phyloP scores from a whole-genome alignment of 257 asterid species.

The Solanum corneliomulleri region DNA sequence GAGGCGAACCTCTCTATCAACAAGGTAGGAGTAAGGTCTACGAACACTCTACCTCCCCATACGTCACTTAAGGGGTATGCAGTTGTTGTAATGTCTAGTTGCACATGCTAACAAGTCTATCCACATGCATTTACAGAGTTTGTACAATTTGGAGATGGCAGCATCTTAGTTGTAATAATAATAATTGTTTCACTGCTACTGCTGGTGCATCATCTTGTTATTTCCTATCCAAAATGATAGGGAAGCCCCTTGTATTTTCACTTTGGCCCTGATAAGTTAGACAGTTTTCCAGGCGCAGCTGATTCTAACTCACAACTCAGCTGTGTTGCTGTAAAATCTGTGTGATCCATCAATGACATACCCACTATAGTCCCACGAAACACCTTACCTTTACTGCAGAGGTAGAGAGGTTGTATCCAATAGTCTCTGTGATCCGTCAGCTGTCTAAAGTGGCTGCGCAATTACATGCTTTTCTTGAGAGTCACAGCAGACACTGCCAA shows the following conservation, averaged over 20 bases:
- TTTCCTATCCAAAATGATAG: not conserved
- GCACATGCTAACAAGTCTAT: not conserved
- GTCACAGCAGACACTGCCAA: constrained; percentile 93
- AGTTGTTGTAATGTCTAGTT: not conserved
- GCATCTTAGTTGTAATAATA: not conserved
- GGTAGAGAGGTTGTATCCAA: not conserved
- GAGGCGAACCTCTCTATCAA: not conserved
- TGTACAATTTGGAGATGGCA: not conserved
- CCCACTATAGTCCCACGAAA: not conserved
- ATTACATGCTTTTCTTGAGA: constrained; percentile 88
- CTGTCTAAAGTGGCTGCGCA: constrained; percentile 67
- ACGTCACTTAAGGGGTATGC: not conserved
- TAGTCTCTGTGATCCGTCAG: constrained; percentile 15
- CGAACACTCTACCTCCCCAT: not conserved
- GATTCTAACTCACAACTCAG: not conserved
- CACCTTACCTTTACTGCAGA: not conserved
- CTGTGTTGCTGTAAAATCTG: not conserved
- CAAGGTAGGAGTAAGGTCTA: not conserved
- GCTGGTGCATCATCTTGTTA: not conserved
- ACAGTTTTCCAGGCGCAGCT: not conserved
- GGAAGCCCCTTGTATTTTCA: not conserved
- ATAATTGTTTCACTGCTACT: not conserved
- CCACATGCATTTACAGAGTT: not conserved
- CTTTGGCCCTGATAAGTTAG: not conserved
- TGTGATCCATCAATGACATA: not conserved